These are phyloP conservation scores for Tolypocladium endophyticum DNA, from an alignment of 2,329 filamentous ascomycete genomes.

Conservation along the genomic window DNA sequence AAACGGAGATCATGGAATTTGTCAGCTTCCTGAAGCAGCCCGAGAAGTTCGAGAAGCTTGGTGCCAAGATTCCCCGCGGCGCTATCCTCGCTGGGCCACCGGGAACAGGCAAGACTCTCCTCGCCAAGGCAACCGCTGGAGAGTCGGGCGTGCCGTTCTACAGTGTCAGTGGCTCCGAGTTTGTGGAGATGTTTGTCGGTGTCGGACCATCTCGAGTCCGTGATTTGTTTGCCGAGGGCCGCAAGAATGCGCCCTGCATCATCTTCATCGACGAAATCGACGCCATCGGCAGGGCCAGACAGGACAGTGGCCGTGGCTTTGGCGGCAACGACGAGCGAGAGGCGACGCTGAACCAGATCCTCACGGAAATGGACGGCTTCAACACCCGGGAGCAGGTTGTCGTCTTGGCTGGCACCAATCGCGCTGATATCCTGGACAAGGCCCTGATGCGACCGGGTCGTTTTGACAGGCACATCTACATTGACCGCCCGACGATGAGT, in stretches of 20 bases:
- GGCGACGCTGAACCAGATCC: slow-evolving; percentile 92
- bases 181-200: slow-evolving; percentile 99
- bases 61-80: slow-evolving; percentile 94
- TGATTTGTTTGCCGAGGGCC: slow-evolving; percentile 86
- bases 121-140: slow-evolving; percentile 94
- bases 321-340: slow-evolving; percentile 97
- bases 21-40: slow-evolving; percentile 95
- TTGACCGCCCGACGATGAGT: slow-evolving; percentile 93
- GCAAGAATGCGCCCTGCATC: slow-evolving; percentile 95
- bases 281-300: slow-evolving; percentile 84
- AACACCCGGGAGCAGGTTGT: slow-evolving; percentile 95
- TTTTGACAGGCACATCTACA: slow-evolving; percentile 92
- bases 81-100: slow-evolving; percentile 96
- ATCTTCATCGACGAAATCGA: slow-evolving; percentile 99
- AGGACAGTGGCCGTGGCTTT: slow-evolving; percentile 59
- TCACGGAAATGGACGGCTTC: slow-evolving; percentile 99
- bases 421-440: slow-evolving; percentile 88
- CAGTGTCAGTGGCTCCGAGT: slow-evolving; percentile 96
- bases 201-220: slow-evolving; percentile 92
- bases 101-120: slow-evolving; percentile 93
- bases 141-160: slow-evolving; percentile 97
- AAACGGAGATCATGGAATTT: slow-evolving; percentile 98
- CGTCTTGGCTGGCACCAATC: slow-evolving; percentile 91
- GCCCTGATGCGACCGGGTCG: slow-evolving; percentile 93
- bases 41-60: slow-evolving; percentile 82